Evolutionary conservation across 2,329 filamentous ascomycete species (phyloP), one percentile per base, ranked within the genome.

Genomic region (Blumeria hordei): DNA sequence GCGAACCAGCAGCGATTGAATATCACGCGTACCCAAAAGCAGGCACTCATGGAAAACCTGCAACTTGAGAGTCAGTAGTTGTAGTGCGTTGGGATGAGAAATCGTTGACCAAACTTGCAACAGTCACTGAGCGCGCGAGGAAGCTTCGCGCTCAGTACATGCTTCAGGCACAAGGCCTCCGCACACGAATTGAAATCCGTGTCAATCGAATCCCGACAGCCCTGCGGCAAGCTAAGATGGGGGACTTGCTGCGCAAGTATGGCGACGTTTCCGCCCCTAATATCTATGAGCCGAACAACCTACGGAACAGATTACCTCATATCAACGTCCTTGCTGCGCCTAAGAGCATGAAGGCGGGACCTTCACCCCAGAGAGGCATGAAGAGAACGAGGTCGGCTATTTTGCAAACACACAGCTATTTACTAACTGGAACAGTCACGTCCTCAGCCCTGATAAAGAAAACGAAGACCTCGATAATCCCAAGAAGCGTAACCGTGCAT

Each of bases 61-160:
- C 86, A 94, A 65, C 74, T 94, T 43, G 88, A 95, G 69, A 78
- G 88, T 94, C 74, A 59, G 80, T 28, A n/a, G 21, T 2, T 28
- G 21, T 2, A 28, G 21, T 28, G 21, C 21, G 21, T 28, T 28
- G 21, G 21, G 21, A 28, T 28, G 21, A 28, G 21, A 28, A 28
- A 28, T 28, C 21, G 21, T 28, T 28, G 21, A 28, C 21, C 21
- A 28, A 28, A 34, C 35, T 33, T 55, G 43, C 6, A 33, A 58
- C 61, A 94, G 88, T 94, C 60, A 88, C 85, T 16, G 85, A 93
- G 69, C 80, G 88, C 66, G 85, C 86, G 58, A 79, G 90, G 62
- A 88, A 90, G 67, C 73, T 96, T 58, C 80, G 88, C 62, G 83
- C 88, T 6, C 88, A 94, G 66, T 94, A 93, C 70, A 82, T 83